These are phyloP conservation scores for Rugonectria rugulosa DNA, from an alignment of 2,329 filamentous ascomycete species.

Conservation along the genomic window DNA sequence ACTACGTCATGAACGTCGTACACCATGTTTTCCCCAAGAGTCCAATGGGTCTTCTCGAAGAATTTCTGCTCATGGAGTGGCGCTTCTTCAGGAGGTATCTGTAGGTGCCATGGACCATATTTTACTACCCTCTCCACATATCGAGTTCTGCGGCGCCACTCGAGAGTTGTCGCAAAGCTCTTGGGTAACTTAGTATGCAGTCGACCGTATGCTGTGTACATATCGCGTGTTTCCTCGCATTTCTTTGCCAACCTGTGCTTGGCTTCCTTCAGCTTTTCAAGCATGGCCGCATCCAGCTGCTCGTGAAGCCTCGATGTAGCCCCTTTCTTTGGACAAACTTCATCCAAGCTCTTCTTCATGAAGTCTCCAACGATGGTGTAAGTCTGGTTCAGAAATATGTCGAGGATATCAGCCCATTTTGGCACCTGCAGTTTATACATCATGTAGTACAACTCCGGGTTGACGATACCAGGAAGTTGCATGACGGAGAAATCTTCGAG, in stretches of 20 bases:
- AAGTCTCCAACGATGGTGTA: conserved; percentile 24
- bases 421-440: conserved; percentile 43
- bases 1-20: conserved; percentile 47
- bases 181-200: no score
- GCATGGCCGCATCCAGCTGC: conserved; percentile 22
- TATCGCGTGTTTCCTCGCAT: conserved; percentile 11
- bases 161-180: no score
- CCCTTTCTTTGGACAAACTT: conserved; percentile 20
- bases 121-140: no score
- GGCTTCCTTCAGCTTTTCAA: conserved; percentile 1
- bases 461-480: conserved; percentile 43
- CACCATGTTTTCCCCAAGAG: conserved; percentile 37
- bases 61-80: not conserved
- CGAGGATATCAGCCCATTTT: conserved; percentile 41
- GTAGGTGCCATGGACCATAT: not conserved
- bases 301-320: conserved; percentile 23
- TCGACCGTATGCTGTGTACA: no score
- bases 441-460: conserved; percentile 40
- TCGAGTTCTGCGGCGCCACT: no score
- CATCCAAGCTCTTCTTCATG: conserved; percentile 23
- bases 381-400: conserved; percentile 35
- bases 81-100: not conserved
- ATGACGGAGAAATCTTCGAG: conserved; percentile 39
- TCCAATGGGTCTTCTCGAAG: conserved; percentile 14
- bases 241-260: not conserved